Base-by-base conservation (phyloP, 345 rosid genomes). In the Excoecaria agallocha region DNA sequence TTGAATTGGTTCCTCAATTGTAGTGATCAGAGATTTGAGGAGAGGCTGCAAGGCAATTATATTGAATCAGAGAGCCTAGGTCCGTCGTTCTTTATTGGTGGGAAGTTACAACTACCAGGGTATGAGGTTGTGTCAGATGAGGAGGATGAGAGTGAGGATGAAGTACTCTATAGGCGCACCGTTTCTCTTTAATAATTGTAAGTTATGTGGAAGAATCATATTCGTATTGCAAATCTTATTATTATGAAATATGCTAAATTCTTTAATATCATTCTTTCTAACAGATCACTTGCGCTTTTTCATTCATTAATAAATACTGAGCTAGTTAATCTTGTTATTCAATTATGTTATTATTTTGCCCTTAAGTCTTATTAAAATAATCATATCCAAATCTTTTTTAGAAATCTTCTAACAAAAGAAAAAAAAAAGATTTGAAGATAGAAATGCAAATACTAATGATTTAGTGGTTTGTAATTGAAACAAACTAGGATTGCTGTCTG, bases 1-100 rank as follows among this genome's bases (percentile, higher is more conserved):
- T 71, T 94, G 85, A 87, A 91, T 82, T 90, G 97, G 95, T 91
- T 92, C 81, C 89, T 94, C 13, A 94, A 92, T 70, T 94, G 98
- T 64, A 94, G 98, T 62, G 98, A 94, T 78, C 90, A 85, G 82
- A 91, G 98, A 85, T 94, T 92, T 67, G 97, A 92, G 77, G 97
- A 91, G 79, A 83, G 95, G 65, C 69, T 92, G 77, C 89, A 77
- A 77, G 91, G 89, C 66, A 87, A 87, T 79, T 91, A 80, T 70
- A 82, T 90, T n/a, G 98, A 94, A 79, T 72, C 87, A 2, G 98
- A 92, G 74, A 81, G 70, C 49, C 72, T 51, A 41, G 95, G 95
- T 74, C 98, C 98, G 10, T 76, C 76, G 3, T 94, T 92, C 22
- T 77, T 64, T 41, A 81, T 89, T 83, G 98, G 98, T n/a, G 98